Base-by-base conservation (phyloP, 306 rosid genomes). In the Glycyrrhiza uralensis region DNA sequence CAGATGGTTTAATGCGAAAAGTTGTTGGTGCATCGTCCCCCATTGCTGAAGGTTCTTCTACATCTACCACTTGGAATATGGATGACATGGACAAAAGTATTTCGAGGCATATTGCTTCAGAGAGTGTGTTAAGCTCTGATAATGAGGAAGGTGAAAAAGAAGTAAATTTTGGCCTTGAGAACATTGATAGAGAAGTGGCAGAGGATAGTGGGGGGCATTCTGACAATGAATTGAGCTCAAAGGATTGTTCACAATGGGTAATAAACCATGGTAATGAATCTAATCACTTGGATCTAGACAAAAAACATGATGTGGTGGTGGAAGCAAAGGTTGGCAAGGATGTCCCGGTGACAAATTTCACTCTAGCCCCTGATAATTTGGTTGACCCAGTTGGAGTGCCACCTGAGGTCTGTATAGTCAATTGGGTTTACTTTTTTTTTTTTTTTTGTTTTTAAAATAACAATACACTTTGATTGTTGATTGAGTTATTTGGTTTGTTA, bases 1-100 rank as follows among this genome's bases (percentile, higher is more conserved):
- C 99, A 60, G 93, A 85, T 87, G 96, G 96, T 72, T 84, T 95
- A 50, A 85, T 85, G 78, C 90, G 83, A 73, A 90, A 88, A 69
- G 96, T 85, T 66, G 91, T 72, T 76, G 88, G 91, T 77, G 56
- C 89, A 39, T 19, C 89, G 11, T 79, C 87, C 46, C 79, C 89
- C 6, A 41, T 71, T 7, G 5, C 41, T 22, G 96, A 89, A 64
- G 67, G 67, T 17, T 67, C 83, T 51, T 84, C 86, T 49, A 82
- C 87, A 41, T 51, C 74, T 30, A 29, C 78, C 38, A 30, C 36
- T 4, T 61, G 47, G 72, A 86, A 80, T 72, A 58, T 78, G 66
- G 89, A 80, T 72, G 97, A 86, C 76, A 74, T 77, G 6, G 77
- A 79, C 20, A 81, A 28, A 74, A 76, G 67, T 35, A 50, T 39